These are phyloP conservation scores for Backusella morwellensis DNA, from an alignment of 192 early-diverging fungal genomes.

Conservation along the genomic window DNA sequence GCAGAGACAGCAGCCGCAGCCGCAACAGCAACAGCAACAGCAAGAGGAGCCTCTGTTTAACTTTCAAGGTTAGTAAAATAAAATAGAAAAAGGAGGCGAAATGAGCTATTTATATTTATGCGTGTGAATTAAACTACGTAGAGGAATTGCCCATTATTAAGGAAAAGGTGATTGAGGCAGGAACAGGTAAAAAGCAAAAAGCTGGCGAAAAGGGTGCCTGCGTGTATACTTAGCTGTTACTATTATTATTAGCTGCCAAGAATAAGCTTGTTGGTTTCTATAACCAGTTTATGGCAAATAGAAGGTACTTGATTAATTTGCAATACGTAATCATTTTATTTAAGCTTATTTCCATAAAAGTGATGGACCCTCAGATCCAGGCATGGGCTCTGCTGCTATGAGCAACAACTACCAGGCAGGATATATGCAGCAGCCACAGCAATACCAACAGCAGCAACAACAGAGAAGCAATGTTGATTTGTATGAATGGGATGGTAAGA, in stretches of 20 bases:
- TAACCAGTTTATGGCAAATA: conserved; percentile 36
- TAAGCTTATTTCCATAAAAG: neutral
- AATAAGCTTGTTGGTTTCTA: conserved; percentile 54
- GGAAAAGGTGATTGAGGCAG: conserved; percentile 50
- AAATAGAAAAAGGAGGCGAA: neutral
- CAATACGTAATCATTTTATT: neutral
- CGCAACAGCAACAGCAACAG: neutral
- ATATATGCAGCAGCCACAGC: neutral
- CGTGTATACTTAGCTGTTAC: neutral
- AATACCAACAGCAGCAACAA: neutral
- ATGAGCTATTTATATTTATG: neutral
- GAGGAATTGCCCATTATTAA: conserved; percentile 57
- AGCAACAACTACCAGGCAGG: neutral
- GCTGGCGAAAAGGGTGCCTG: neutral
- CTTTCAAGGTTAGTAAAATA: conserved; percentile 5
- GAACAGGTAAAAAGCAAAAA: conserved; percentile 38
- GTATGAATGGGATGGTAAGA: conserved; percentile 21
- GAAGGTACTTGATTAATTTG: neutral
- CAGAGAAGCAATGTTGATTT: conserved; percentile 8
- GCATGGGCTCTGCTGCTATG: neutral
- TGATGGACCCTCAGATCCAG: neutral
- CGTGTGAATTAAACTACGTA: neutral
- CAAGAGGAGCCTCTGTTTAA: conserved; percentile 10
- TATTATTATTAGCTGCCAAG: conserved; percentile 44
- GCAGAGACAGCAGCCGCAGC: neutral